These are phyloP conservation scores for Crithidia expoeki DNA, from an alignment of 208 protist species.

Conservation along the genomic window DNA sequence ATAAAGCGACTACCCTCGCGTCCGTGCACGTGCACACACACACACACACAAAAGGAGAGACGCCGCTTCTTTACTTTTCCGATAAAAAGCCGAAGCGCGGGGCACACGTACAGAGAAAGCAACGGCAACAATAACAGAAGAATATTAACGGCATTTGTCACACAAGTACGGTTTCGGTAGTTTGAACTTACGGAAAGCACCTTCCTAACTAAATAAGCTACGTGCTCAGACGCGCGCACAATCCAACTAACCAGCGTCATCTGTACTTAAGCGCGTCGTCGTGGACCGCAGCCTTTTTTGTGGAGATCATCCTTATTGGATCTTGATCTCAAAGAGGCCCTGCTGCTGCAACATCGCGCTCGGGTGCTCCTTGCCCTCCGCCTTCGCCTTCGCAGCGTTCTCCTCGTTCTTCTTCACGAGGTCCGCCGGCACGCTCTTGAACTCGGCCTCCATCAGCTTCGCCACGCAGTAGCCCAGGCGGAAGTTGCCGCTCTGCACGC, in stretches of 20 bases:
- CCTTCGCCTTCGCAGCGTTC: slow-evolving; percentile 81
- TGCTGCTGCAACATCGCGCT: slow-evolving; percentile 68
- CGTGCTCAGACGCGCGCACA: neutral
- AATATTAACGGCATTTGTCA: no score
- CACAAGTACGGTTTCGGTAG: no score
- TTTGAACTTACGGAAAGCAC: neutral
- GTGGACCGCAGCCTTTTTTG: neutral
- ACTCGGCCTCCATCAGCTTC: slow-evolving; percentile 79
- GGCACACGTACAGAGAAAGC: no score
- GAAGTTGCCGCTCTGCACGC: slow-evolving; percentile 83
- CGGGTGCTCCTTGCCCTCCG: slow-evolving; percentile 86
- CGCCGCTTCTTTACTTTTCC: no score
- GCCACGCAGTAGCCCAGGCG: slow-evolving; percentile 83
- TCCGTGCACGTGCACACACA: neutral
- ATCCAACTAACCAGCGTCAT: slow-evolving; percentile 11
- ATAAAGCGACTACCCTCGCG: neutral
- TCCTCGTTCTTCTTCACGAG: slow-evolving; percentile 83
- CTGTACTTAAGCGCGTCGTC: neutral
- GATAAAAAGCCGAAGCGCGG: no score
- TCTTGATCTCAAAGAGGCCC: slow-evolving; percentile 88
- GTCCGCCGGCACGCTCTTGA: slow-evolving; percentile 74
- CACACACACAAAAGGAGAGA: neutral
- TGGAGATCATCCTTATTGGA: slow-evolving; percentile 50
- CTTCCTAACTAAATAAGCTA: slow-evolving; percentile 12
- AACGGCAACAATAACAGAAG: neutral